Evolutionary conservation across 2,329 filamentous ascomycete genomes (phyloP), one percentile per base, ranked within the genome.

Genomic region (Sporothrix protearum): DNA sequence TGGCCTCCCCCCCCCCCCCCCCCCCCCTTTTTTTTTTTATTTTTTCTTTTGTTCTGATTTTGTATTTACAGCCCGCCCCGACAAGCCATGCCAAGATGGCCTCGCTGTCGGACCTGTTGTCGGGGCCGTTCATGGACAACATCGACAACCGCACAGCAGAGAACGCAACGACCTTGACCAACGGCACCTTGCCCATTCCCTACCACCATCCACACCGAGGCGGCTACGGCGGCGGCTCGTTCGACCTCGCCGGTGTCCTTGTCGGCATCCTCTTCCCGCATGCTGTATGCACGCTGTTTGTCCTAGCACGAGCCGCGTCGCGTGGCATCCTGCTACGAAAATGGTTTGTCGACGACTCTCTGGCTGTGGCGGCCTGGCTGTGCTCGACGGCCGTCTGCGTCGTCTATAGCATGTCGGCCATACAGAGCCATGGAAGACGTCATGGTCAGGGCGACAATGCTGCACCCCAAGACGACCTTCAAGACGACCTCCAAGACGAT

Each of bases 331-430:
- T 80, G 45, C 74, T 79, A 10, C 74, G 77, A 0, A 79, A 77
- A 69, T 80, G 79, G 79, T 80, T 78, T 73, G 69, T 77, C 39
- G 78, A 80, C 68, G 79, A 80, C 76, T 77, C 76, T 2, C 76
- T 80, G 36, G 78, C 80, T 42, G 47, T 79, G 19, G 70, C 75
- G n/a, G 76, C 78, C 6, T 80, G 77, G 77, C 63, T 76, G 64
- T 78, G 77, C 74, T 77, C 78, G 7, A 80, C 79, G 0, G 76
- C 77, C 6, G 77, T 80, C 8, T 79, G 77, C 71, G 69, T 77
- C 47, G 73, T 79, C 57, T 80, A 80, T 75, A 75, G 74, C 74
- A 76, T 79, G 63, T 76, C 78, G 36, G 75, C 79, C 51, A 73
- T 78, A 45, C 74, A 74, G 30, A 67, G 71, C 5, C 69, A 74